Percentiles rank a stretch among this genome's conserved stretches.
Conservation (phyloP, 108 stramenopile species). For the Epithemia pelagica region DNA sequence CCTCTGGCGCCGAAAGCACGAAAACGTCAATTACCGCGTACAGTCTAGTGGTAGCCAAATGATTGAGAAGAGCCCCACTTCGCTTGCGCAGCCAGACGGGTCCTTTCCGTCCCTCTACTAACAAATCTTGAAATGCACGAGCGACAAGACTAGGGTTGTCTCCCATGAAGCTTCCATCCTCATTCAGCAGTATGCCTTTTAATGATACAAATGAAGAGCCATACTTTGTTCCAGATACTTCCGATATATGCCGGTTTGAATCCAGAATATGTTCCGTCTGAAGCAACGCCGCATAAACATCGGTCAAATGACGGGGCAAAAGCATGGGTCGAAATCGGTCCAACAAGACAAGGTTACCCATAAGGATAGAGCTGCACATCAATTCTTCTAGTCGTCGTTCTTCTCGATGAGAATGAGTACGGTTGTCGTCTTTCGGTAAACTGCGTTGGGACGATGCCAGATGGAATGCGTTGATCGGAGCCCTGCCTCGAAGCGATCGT, state of each 20-base stretch:
- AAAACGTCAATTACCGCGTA: constrained; percentile 67
- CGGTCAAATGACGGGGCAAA: constrained; percentile 67
- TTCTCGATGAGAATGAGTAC: not conserved
- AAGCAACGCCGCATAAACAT: constrained; percentile 60
- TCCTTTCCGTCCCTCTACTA: constrained; percentile 31
- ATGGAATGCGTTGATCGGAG: constrained; percentile 32
- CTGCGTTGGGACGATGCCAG: constrained; percentile 27
- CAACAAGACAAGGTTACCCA: constrained; percentile 47
- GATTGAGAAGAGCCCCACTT: constrained; percentile 42
- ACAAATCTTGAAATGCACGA: constrained; percentile 34
- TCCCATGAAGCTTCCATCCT: not conserved
- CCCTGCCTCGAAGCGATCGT: constrained; percentile 67
- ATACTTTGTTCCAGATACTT: not conserved
- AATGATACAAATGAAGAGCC: not conserved
- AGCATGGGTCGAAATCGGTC: constrained; percentile 88
- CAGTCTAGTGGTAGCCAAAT: constrained; percentile 49
- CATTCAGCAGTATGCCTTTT: not conserved
- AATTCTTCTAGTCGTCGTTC: constrained; percentile 1
- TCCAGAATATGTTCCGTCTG: constrained; percentile 27
- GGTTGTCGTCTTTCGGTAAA: constrained; percentile 7
- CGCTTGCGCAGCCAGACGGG: constrained; percentile 59
- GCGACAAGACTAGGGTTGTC: constrained; percentile 11
- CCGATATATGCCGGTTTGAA: not conserved
- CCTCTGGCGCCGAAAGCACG: constrained; percentile 35
- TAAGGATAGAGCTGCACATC: constrained; percentile 1